phyloP scores from a whole-genome alignment of 2,329 filamentous ascomycete species.

The Diaporthe ilicicola region DNA sequence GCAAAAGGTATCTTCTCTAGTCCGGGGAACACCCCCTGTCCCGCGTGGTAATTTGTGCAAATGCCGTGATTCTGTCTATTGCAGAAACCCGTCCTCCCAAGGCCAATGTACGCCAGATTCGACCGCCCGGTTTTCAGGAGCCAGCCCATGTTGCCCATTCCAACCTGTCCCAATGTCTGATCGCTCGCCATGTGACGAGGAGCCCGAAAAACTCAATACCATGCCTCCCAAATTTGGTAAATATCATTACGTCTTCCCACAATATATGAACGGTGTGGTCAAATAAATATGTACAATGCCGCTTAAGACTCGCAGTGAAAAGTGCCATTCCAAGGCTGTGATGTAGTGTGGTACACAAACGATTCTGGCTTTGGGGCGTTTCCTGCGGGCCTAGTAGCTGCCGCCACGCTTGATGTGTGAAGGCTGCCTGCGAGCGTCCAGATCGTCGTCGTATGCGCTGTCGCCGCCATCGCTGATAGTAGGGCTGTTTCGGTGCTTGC shows the following conservation, averaged over 20 bases:
- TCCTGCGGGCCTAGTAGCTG: constrained; percentile 18
- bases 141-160: constrained; percentile 17
- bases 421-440: constrained; percentile 43
- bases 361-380: not conserved
- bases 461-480: constrained; percentile 58
- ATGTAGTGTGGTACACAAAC: not conserved
- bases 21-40: not conserved
- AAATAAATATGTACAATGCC: constrained; percentile 29
- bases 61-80: constrained; percentile 21
- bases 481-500: constrained; percentile 44
- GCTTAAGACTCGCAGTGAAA: not conserved
- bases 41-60: constrained; percentile 9
- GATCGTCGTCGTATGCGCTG: constrained; percentile 55
- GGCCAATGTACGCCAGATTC: not conserved
- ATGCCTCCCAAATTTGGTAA: not conserved
- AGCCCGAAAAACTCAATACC: not conserved
- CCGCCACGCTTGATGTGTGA: constrained; percentile 56
- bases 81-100: constrained; percentile 21
- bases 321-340: not conserved
- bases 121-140: constrained; percentile 13
- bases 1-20: constrained; percentile 18
- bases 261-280: constrained; percentile 3
- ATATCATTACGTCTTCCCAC: constrained; percentile 23
- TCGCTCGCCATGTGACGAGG: not conserved
- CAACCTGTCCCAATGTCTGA: not conserved